Evolutionary conservation across 1,139 yeast species (phyloP), one percentile per base, ranked within the genome.

Genomic region (Yarrowia galli): DNA sequence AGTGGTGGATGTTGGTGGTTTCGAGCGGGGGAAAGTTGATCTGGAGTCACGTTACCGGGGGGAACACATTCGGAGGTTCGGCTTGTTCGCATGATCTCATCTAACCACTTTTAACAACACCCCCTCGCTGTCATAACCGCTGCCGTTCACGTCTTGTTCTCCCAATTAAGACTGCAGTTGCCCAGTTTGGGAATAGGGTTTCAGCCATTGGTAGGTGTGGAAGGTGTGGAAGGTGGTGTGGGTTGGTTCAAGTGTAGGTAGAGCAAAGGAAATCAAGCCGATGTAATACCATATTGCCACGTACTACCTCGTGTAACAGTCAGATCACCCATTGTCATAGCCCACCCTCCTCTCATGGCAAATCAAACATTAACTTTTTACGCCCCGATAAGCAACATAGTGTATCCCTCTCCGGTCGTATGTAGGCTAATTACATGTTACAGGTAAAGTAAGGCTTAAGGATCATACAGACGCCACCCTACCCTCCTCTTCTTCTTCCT

Each of bases 81-180:
- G n/a, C n/a, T n/a, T n/a, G n/a, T n/a, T n/a, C n/a, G n/a, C n/a
- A n/a, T n/a, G n/a, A n/a, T n/a, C 16, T 8, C 18, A 36, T 8
- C 15, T 22, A 3, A 13, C 28, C 9, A 15, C 20, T 15, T 25
- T 16, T 4, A 20, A n/a, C 20, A 3, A 12, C 16, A n/a, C 36
- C 53, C 23, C 20, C 35, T 16, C 53, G 12, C 12, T 4, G 8
- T 23, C 0, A 32, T 36, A 53, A 35, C 60, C 60, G 15, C 28
- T 35, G 42, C 53, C 36, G 53, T 28, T 16, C 32, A 46, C 32
- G 51, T 49, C 38, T 3, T 9, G 3, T 6, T 35, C 43, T 40
- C 61, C 61, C 61, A 40, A 54, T 40, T 40, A 40, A 54, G 61
- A 38, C 61, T 54, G 61, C 61, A 54, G 46, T 40, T 54, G 22